Evolutionary conservation across 139 green algal species (phyloP), one percentile per base, ranked within the genome.

Genomic region (Volvox reticuliferus): DNA sequence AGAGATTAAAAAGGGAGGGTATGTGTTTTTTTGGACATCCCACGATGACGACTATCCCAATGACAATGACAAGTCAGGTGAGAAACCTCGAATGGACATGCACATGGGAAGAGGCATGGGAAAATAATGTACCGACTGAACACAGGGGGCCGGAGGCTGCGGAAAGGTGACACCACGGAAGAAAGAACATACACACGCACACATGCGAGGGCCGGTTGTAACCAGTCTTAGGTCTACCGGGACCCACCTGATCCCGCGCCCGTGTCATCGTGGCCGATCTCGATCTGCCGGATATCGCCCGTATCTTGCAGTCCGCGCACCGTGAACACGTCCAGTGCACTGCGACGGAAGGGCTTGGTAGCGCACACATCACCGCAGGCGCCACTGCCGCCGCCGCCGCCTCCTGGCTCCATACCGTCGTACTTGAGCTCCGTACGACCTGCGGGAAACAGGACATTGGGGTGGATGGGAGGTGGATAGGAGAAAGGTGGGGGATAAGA

Each of bases 231-330:
- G n/a, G n/a, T n/a, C n/a, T n/a, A 55, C 18, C 76, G 13, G n/a
- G 20, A 17, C 86, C 36, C 50, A 94, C 92, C 92, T 73, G 84
- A 69, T 17, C 87, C 86, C 35, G 88, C 62, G 35, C 93, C 91
- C 5, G 13, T 83, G 62, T 87, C 87, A 50, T 94, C 93, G 83
- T 94, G 92, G 1, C 92, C 90, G 30, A 94, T 92, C 63, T 93
- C 89, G 73, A 96, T 79, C 87, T 96, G 87, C 36, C 92, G 69
- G 36, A 97, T 93, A 28, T 81, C 69, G 0, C 94, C 95, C 21
- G 96, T 87, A 87, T 96, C 93, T 20, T 80, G 89, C 81, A 95
- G 35, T 26, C 71, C 77, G 6, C 86, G 69, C 30, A 96, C 79
- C 28, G 90, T 62, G 76, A 97, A 97, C 19, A 67, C 62, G 82